Base-by-base conservation (phyloP, 148 eudicot genomes). In the Rhododendron kiyosumense region DNA sequence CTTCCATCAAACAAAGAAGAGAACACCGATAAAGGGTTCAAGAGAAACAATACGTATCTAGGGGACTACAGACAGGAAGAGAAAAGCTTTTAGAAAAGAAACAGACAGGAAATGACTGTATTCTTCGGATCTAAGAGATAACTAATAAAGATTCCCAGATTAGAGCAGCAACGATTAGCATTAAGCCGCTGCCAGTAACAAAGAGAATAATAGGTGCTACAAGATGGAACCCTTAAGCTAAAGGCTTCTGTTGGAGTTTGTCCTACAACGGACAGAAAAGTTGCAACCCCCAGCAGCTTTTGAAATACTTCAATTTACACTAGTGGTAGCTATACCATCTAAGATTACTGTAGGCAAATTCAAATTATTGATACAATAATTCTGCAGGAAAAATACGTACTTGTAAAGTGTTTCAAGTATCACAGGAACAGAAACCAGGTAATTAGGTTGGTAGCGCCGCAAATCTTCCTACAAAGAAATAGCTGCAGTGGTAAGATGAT, bases 371-470 rank as follows among this genome's bases (percentile, higher is more conserved):
- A 81, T 69, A 15, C 43, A 26, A 46, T 46, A 76, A 86, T 81
- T 74, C 43, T 79, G 82, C 14, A 78, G 38, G 78, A 75, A 59
- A 57, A 14, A 59, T 18, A 88, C 89, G 65, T 87, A 95, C 99
- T 93, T 95, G 94, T 95, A 92, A 41, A 96, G 98, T 26, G 94
- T 94, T 92, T 96, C 97, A 90, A 87, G 94, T 73, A 96, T 94
- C 81, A 95, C 87, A 59, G 99, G 99, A 88, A 96, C 98, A 71
- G 97, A 90, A 85, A 96, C 90, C 85, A 96, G 86, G 88, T 95
- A 96, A 85, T 96, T 92, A 82, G 99, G 98, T 78, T 93, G 98
- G 89, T 92, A 92, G 30, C 87, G 88, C 81, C 85, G 90, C 90
- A 96, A 92, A 92, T 96, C 99, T 85, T 96, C 99, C 99, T 96